Conservation (phyloP, 768 basidiomycete genomes). For the Dentipellis fragilis region DNA sequence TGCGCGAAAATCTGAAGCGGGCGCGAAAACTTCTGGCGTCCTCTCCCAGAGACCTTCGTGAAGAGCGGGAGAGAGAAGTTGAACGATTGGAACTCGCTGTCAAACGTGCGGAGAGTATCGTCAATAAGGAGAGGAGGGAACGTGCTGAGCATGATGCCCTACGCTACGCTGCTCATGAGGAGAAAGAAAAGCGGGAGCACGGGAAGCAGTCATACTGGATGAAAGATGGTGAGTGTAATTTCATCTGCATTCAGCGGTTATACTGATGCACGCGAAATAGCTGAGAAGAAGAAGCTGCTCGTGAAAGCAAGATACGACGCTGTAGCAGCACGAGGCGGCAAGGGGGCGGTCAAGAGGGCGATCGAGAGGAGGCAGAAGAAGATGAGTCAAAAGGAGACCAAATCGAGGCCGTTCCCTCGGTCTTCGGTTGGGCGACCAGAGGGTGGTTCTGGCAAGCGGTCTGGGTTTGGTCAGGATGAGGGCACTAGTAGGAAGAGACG, state of each 20-base stretch:
- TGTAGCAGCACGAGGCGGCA: slow-evolving; percentile 67
- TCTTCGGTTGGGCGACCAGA: neutral
- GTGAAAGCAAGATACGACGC: slow-evolving; percentile 72
- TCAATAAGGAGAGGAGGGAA: slow-evolving; percentile 64
- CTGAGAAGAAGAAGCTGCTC: slow-evolving; percentile 68
- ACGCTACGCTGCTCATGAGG: slow-evolving; percentile 31
- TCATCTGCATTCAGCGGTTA: neutral
- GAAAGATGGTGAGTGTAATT: slow-evolving; percentile 55
- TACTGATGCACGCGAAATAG: slow-evolving; percentile 28
- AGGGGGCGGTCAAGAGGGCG: slow-evolving; percentile 73
- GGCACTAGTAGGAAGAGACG: no score
- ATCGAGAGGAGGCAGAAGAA: slow-evolving; percentile 88
- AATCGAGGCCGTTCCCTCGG: slow-evolving; percentile 55
- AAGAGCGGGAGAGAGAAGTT: slow-evolving; percentile 60
- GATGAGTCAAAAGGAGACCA: slow-evolving; percentile 82
- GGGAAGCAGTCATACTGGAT: slow-evolving; percentile 84
- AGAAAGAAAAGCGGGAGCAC: slow-evolving; percentile 53
- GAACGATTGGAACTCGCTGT: slow-evolving; percentile 59
- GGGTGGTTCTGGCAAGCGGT: no score
- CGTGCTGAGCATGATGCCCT: slow-evolving; percentile 65
- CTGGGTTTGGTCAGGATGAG: no score
- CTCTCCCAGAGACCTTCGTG: slow-evolving; percentile 49
- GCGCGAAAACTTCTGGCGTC: slow-evolving; percentile 55
- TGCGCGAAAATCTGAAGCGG: slow-evolving; percentile 56
- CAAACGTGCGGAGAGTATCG: slow-evolving; percentile 66